Evolutionary conservation across 768 basidiomycete genomes (phyloP).

Genomic region (Leucosporidium yakuticum): DNA sequence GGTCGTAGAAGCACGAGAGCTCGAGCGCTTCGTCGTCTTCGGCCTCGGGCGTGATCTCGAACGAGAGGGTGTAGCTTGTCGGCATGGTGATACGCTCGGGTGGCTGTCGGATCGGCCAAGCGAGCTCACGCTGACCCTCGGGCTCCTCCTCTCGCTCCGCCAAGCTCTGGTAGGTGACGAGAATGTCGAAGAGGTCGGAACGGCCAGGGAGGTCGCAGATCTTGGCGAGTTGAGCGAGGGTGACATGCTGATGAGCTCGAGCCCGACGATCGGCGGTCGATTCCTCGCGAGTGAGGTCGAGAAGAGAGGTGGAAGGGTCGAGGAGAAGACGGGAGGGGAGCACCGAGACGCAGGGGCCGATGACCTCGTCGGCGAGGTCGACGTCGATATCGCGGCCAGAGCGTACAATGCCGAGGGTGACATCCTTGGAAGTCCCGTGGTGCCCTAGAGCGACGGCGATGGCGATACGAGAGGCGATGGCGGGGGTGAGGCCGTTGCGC

Average conservation of each 20-base stretch:
- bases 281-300: conserved; percentile 16
- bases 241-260: conserved; percentile 29
- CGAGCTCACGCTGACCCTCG: not conserved
- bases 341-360: conserved; percentile 34
- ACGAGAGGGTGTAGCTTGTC: conserved; percentile 30
- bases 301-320: conserved; percentile 8
- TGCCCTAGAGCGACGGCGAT: conserved; percentile 26
- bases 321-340: conserved; percentile 28
- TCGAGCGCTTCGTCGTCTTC: conserved; percentile 28
- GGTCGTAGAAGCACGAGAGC: conserved; percentile 31
- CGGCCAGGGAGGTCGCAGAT: conserved; percentile 13
- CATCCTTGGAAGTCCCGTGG: conserved; percentile 9
- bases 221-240: conserved; percentile 20
- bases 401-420: conserved; percentile 28
- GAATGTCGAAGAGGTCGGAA: conserved; percentile 25
- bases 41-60: conserved; percentile 34
- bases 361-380: conserved; percentile 25
- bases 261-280: conserved; percentile 19
- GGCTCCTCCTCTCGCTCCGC: conserved; percentile 20
- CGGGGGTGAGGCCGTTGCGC: conserved; percentile 27
- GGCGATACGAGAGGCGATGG: conserved; percentile 30
- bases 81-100: conserved; percentile 33
- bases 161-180: conserved; percentile 33
- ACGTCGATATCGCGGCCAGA: conserved; percentile 32
- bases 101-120: conserved; percentile 31